These are phyloP conservation scores for Rugonectria rugulosa DNA, from an alignment of 2,329 filamentous ascomycete genomes.

Conservation along the genomic window DNA sequence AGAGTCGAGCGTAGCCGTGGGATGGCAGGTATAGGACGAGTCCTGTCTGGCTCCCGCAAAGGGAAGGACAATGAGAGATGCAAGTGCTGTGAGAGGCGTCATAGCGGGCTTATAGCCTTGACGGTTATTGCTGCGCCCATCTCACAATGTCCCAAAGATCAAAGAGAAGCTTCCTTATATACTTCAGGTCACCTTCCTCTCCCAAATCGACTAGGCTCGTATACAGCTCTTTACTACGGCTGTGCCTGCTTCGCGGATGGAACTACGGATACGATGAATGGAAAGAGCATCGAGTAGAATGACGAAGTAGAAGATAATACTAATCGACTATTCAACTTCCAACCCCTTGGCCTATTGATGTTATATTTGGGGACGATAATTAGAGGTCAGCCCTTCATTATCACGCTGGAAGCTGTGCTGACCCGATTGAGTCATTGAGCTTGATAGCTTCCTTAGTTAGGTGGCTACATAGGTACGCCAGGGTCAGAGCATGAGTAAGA, in stretches of 20 bases:
- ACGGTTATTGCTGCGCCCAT: too few relatives aligned
- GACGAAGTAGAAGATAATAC: background rate
- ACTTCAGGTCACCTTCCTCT: too few relatives aligned
- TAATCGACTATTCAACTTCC: background rate
- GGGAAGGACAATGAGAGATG: constrained; percentile 6
- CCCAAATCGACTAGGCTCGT: too few relatives aligned
- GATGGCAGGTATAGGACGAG: background rate
- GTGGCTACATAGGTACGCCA: background rate
- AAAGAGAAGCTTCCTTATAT: background rate
- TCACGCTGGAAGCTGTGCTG: too few relatives aligned
- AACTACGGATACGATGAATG: constrained; percentile 7
- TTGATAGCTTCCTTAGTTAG: background rate
- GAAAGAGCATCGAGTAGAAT: background rate
- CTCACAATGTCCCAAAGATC: too few relatives aligned
- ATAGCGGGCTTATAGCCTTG: too few relatives aligned
- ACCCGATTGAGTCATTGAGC: background rate
- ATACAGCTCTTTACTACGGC: background rate
- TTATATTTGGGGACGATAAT: too few relatives aligned
- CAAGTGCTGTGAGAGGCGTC: constrained; percentile 10
- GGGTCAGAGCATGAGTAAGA: background rate
- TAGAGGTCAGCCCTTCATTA: too few relatives aligned
- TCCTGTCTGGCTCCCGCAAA: constrained; percentile 1
- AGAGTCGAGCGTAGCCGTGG: constrained; percentile 26
- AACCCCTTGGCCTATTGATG: too few relatives aligned
- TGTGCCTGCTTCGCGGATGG: background rate